phyloP scores from a whole-genome alignment of 768 basidiomycete species.

The Boletus barrowsii region DNA sequence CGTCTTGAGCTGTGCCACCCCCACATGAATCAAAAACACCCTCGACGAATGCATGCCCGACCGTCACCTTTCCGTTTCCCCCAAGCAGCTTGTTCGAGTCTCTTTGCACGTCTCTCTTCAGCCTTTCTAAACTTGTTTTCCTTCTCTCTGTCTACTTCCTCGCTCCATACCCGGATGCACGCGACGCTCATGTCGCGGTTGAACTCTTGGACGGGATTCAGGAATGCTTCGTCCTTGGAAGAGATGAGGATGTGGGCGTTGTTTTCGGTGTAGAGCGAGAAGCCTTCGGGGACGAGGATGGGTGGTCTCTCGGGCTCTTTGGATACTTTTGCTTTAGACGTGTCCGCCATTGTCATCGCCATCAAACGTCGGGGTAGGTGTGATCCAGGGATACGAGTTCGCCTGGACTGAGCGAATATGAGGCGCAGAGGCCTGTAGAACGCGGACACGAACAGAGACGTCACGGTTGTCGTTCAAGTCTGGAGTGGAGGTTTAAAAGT shows the following conservation, averaged over 20 bases:
- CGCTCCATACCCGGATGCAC: slow-evolving; percentile 87
- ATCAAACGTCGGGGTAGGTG: slow-evolving; percentile 1
- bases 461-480: slow-evolving; percentile 8
- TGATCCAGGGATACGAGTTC: neutral
- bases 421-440: slow-evolving; percentile 31
- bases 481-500: too few relatives aligned
- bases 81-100: slow-evolving; percentile 33
- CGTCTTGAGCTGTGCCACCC: slow-evolving; percentile 1
- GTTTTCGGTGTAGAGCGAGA: slow-evolving; percentile 78
- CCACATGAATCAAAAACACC: slow-evolving; percentile 1
- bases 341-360: slow-evolving; percentile 3
- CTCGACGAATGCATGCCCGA: neutral
- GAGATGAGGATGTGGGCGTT: slow-evolving; percentile 75
- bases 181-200: slow-evolving; percentile 93
- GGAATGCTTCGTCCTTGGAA: slow-evolving; percentile 74
- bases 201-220: slow-evolving; percentile 98
- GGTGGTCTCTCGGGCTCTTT: slow-evolving; percentile 12
- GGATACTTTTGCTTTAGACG: neutral
- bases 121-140: slow-evolving; percentile 55
- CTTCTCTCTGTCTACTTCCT: slow-evolving; percentile 62
- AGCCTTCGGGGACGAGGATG: slow-evolving; percentile 64
- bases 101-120: slow-evolving; percentile 47
- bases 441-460: slow-evolving; percentile 13
- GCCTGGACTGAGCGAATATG: slow-evolving; percentile 2
- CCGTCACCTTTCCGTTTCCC: slow-evolving; percentile 46